Percentiles rank a stretch among this genome's conserved stretches.
These are phyloP conservation scores for Aspergillus sp. DNA, from an alignment of 2,329 filamentous ascomycete genomes.

Conservation along the genomic window DNA sequence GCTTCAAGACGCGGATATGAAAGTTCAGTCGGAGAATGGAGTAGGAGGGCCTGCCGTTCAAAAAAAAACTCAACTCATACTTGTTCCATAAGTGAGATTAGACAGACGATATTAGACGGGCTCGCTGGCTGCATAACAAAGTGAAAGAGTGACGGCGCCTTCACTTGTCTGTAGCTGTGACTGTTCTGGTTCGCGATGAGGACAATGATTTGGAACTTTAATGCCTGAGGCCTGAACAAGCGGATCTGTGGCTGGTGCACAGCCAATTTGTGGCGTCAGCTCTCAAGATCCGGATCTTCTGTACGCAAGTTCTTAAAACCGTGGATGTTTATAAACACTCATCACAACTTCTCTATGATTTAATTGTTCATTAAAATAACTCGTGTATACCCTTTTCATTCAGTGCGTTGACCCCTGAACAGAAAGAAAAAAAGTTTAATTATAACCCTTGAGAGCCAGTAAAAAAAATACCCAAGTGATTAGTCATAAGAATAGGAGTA, in stretches of 20 bases:
- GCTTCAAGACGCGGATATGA: slow-evolving; percentile 9
- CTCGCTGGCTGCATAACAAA: slow-evolving; percentile 5
- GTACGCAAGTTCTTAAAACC: background rate
- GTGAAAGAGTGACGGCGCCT: slow-evolving; percentile 4
- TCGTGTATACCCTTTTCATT: background rate
- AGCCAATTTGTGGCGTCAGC: slow-evolving; percentile 25
- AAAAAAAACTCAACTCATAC: slow-evolving; percentile 33
- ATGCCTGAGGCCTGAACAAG: slow-evolving; percentile 13
- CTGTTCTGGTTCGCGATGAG: slow-evolving; percentile 13
- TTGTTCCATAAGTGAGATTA: slow-evolving; percentile 15
- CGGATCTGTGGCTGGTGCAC: slow-evolving; percentile 22
- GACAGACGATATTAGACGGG: background rate
- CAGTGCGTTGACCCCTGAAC: background rate
- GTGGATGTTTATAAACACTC: background rate
- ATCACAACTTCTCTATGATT: background rate
- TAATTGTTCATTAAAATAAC: background rate
- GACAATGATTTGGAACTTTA: slow-evolving; percentile 8
- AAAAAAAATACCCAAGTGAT: slow-evolving; percentile 4
- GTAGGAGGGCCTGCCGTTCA: slow-evolving; percentile 7
- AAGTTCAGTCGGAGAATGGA: slow-evolving; percentile 17
- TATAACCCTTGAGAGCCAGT: background rate
- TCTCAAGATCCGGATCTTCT: background rate
- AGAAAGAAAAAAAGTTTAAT: background rate
- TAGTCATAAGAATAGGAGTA: slow-evolving; percentile 16
- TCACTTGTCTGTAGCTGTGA: slow-evolving; percentile 17